Base-by-base conservation (phyloP, 805 yeast genomes). In the Candida cerambycidarum region DNA sequence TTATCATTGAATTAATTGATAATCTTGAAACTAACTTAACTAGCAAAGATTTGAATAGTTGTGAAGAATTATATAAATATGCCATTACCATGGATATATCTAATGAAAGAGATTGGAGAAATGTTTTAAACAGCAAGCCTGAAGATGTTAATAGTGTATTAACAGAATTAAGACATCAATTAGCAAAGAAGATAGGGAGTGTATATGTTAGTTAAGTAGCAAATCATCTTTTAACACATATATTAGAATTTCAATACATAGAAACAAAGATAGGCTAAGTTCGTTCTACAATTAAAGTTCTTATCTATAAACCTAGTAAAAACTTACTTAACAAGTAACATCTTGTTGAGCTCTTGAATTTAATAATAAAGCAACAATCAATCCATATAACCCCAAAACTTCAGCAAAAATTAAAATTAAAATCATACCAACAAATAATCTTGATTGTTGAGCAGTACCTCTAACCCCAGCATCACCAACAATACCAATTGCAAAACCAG, bases 341-440 rank as follows among this genome's bases (percentile, higher is more conserved):
- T 85, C 96, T 72, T 86, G 95, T 53, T 87, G 83, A 57, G 98
- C 98, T 79, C 96, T 86, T 52, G 99, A 90, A 86, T 93, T 93
- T 75, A 93, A 82, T 68, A 93, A 80, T 66, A 93, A 82, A 53
- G 99, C 99, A 56, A 93, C 98, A 80, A 93, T 93, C 63, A 93
- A 82, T 42, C 98, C 98, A 62, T 90, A 86, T 50, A 85, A 71
- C 3, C 93, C 96, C 66, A 88, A 75, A 39, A 88, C 96, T 70
- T 88, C 96, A 41, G 95, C 90, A 58, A 88, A 88, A 79, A 88
- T 88, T 57, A 88, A 79, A 57, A 88, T 89, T 65, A 88, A 78
- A 40, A 88, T 92, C 63, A 88, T 88, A 31, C 96, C 96, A 39
- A 88, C 96, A 67, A 88, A 88, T 48, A 88, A 72, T 58, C 89